Evolutionary conservation across 495 filamentous ascomycete genomes (phyloP), one percentile per base, ranked within the genome.

Genomic region (Penicillium paradoxum): DNA sequence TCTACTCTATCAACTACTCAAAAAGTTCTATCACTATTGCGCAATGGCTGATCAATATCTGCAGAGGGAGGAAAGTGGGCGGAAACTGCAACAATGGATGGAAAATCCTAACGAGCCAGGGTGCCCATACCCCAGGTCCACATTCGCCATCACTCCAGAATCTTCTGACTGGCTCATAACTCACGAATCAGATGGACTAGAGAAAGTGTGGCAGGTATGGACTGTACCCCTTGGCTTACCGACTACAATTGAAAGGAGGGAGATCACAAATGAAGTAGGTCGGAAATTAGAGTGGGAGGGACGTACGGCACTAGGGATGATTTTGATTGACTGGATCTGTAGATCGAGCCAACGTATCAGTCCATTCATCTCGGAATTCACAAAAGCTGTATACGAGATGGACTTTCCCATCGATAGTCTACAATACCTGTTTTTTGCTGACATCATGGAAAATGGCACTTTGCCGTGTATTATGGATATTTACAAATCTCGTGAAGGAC

Each of bases 191-290:
- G 43, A 6, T 6, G 8, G 15, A 4, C 4, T 33, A 10, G 8
- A 45, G 19, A 2, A 25, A 33, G 2, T 3, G 1, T 41, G 38
- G 19, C 10, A n/a, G 4, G 4, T 3, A 0, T 24, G 11, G 1
- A 24, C 19, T 13, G 11, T 22, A 10, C 38, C 19, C 14, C 5
- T 24, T 21, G 38, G n/a, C 4, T 15, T 45, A 11, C 17, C 27
- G 2, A 13, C 17, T 21, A n/a, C 13, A 7, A 24, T 45, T 14
- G 11, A 45, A 7, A 11, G 34, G 1, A 36, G 44, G 6, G 4
- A 19, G 11, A 36, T 11, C 49, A 51, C 52, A 10, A 63, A 67
- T 4, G 70, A 67, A 17, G 85, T 85, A 14, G 73, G 78, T n/a
- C 63, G 15, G n/a, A 25, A 25, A 0, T 7, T 29, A 1, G 15